A percentile compares a stretch with the other conserved stretches of the same genome.
These are phyloP conservation scores for Cladobotryum mycophilum DNA, from an alignment of 2,329 filamentous ascomycete species.

Conservation along the genomic window DNA sequence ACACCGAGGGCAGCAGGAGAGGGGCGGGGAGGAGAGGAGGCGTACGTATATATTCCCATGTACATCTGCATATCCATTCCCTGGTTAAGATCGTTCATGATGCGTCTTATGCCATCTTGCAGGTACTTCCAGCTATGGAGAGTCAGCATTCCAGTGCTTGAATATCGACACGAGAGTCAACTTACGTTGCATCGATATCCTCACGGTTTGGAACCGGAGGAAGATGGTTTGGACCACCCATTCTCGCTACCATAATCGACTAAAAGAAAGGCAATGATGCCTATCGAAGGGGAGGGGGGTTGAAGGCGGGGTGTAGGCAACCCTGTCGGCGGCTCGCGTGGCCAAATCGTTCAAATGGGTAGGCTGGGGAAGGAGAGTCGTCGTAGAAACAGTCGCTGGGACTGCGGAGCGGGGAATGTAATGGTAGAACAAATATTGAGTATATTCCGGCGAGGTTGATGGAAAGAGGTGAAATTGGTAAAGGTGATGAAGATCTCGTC, in stretches of 20 bases:
- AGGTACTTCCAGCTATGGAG: conserved; percentile 76
- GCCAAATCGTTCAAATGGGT: not conserved
- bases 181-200: conserved; percentile 49
- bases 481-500: not conserved
- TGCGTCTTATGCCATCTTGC: conserved; percentile 78
- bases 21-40: conserved; percentile 1
- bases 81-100: conserved; percentile 87
- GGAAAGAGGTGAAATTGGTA: not conserved
- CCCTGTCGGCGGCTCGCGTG: conserved; percentile 9
- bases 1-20: too few species aligned
- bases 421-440: too few species aligned
- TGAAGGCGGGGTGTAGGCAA: conserved; percentile 8
- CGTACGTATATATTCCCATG: conserved; percentile 90
- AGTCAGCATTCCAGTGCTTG: not conserved
- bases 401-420: not conserved
- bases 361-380: not conserved
- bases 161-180: conserved; percentile 6
- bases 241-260: conserved; percentile 28
- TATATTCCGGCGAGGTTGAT: not conserved
- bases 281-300: not conserved
- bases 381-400: not conserved
- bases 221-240: conserved; percentile 38
- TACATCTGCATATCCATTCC: conserved; percentile 96
- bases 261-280: not conserved
- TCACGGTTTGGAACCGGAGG: conserved; percentile 55